Percentiles rank a stretch among this genome's conserved stretches.
phyloP scores from a whole-genome alignment of 495 filamentous ascomycete genomes.

The Talaromyces thailandensis region DNA sequence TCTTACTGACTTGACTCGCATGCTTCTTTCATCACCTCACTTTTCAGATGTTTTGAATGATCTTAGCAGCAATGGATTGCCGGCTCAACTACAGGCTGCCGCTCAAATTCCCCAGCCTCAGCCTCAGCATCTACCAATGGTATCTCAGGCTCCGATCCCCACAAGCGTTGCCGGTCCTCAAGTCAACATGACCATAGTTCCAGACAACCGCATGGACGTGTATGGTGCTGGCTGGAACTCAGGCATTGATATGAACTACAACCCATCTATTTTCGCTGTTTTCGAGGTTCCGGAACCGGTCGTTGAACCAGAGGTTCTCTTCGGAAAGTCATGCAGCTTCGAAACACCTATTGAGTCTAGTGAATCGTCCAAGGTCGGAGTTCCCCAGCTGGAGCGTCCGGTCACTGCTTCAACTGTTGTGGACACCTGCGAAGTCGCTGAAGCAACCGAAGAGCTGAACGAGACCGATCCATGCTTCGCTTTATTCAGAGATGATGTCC shows the following conservation, averaged over 20 bases:
- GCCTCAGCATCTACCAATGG: constrained; percentile 13
- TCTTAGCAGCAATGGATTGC: constrained; percentile 44
- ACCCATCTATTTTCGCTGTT: constrained; percentile 75
- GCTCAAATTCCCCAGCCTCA: constrained; percentile 15
- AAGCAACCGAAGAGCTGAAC: constrained; percentile 45
- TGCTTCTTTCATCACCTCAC: constrained; percentile 76
- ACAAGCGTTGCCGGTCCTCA: constrained; percentile 31
- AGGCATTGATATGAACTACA: constrained; percentile 45
- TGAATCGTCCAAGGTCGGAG: constrained; percentile 42
- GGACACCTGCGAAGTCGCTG: constrained; percentile 19
- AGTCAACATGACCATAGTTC: constrained; percentile 65
- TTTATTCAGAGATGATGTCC: constrained; percentile 39
- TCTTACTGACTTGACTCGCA: constrained; percentile 66
- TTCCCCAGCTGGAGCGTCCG: constrained; percentile 36
- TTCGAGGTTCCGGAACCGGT: constrained; percentile 64
- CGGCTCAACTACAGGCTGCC: constrained; percentile 25
- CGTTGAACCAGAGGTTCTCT: constrained; percentile 52
- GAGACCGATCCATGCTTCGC: constrained; percentile 51
- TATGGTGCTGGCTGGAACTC: constrained; percentile 44
- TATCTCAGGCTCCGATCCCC: constrained; percentile 9
- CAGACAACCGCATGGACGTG: constrained; percentile 56
- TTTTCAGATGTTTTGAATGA: constrained; percentile 77
- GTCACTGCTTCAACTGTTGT: constrained; percentile 19
- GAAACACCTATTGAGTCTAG: constrained; percentile 15
- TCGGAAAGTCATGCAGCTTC: constrained; percentile 56